phyloP scores from a whole-genome alignment of 1,284 basidiomycete species.

The Agaricales sp. region DNA sequence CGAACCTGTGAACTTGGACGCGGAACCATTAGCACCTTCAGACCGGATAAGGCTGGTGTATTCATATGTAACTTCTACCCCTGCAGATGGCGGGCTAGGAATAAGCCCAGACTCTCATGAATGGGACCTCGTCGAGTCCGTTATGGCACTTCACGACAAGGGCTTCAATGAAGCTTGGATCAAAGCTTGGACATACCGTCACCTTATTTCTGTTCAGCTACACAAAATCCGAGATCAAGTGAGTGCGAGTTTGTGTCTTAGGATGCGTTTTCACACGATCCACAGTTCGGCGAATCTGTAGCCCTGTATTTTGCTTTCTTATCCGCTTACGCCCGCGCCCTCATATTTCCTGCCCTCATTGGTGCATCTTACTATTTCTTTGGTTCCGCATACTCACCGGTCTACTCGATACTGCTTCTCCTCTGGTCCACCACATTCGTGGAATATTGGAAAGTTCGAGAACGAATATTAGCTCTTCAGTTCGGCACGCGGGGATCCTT shows the following conservation, averaged over 20 bases:
- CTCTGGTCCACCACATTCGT: conserved; percentile 82
- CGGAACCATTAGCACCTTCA: conserved; percentile 37
- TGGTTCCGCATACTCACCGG: conserved; percentile 54
- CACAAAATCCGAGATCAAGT: conserved; percentile 54
- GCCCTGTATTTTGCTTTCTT: conserved; percentile 92
- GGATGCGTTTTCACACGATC: neutral
- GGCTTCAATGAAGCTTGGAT: conserved; percentile 72
- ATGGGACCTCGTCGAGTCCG: conserved; percentile 73
- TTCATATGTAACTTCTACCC: conserved; percentile 61
- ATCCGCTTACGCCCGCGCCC: conserved; percentile 69
- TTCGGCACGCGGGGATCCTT: conserved; percentile 75
- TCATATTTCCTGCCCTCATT: conserved; percentile 57
- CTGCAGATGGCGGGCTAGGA: conserved; percentile 68
- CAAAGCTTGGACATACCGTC: conserved; percentile 49
- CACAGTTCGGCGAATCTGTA: conserved; percentile 75
- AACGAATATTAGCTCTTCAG: conserved; percentile 68
- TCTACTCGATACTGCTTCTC: conserved; percentile 69
- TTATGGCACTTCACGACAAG: conserved; percentile 79
- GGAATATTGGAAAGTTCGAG: conserved; percentile 82
- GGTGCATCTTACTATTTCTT: conserved; percentile 57
- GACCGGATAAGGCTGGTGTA: conserved; percentile 77
- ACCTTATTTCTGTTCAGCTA: conserved; percentile 49
- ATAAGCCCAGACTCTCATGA: conserved; percentile 59
- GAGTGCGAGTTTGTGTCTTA: conserved; percentile 11
- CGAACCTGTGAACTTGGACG: conserved; percentile 25